Evolutionary conservation across 2,329 filamentous ascomycete species (phyloP).

Genomic region (Nemania diffusa): DNA sequence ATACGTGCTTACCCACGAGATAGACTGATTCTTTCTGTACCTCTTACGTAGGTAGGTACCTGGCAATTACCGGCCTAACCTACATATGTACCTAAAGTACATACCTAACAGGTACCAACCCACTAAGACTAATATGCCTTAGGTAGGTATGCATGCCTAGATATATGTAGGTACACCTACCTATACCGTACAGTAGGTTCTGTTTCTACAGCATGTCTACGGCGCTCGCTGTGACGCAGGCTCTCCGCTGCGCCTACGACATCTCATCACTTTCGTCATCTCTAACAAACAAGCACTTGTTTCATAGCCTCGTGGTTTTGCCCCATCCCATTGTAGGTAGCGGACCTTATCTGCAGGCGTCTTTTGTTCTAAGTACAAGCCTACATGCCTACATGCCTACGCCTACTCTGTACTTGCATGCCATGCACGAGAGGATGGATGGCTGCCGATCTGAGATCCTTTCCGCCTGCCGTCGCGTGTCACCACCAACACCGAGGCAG

Average conservation of each 20-base stretch:
- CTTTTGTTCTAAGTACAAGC: conserved; percentile 9
- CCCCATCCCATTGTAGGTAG: conserved; percentile 15
- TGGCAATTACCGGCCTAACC: no score
- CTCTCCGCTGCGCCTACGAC: conserved; percentile 30
- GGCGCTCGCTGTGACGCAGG: conserved; percentile 7
- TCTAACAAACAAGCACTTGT: conserved; percentile 30
- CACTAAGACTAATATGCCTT: no score
- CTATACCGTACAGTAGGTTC: neutral
- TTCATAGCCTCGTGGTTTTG: conserved; percentile 34
- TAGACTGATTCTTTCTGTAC: no score
- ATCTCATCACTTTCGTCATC: conserved; percentile 8
- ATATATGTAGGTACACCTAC: neutral
- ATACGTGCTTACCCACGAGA: no score
- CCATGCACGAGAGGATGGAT: conserved; percentile 33
- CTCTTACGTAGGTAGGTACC: neutral
- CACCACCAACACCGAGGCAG: conserved; percentile 29
- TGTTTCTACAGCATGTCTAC: neutral
- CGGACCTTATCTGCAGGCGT: conserved; percentile 15
- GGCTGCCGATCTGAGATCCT: conserved; percentile 38
- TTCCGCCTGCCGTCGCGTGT: conserved; percentile 40
- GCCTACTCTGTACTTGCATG: neutral
- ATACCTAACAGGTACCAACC: no score
- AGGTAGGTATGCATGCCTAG: no score
- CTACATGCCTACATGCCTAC: neutral
- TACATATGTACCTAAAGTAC: no score